Evolutionary conservation across 495 filamentous ascomycete species (phyloP).

Genomic region (Parachaetomium inaequale): DNA sequence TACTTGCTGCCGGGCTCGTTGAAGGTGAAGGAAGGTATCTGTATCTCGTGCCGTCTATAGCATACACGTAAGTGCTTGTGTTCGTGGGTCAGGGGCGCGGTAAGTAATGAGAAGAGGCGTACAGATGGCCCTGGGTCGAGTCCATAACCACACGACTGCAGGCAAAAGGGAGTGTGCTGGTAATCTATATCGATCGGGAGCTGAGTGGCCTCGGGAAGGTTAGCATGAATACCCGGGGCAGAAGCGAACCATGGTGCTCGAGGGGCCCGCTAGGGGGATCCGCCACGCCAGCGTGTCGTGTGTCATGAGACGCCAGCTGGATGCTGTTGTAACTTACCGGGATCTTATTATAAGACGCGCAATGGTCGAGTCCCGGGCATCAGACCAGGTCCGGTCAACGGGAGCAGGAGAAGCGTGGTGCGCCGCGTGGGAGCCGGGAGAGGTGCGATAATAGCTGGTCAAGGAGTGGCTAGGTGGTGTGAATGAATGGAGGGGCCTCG

Average conservation of each 20-base stretch:
- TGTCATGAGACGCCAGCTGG: conserved; percentile 28
- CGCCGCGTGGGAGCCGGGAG: not conserved
- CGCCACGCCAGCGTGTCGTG: conserved; percentile 28
- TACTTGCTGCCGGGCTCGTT: conserved; percentile 38
- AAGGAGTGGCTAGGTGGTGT: conserved; percentile 10
- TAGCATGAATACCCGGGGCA: conserved; percentile 36
- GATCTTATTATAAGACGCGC: conserved; percentile 32
- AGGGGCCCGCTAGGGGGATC: conserved; percentile 25
- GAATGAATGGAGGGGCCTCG: conserved; percentile 12
- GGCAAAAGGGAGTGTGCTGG: conserved; percentile 29
- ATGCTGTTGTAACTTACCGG: conserved; percentile 39
- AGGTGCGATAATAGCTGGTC: not conserved
- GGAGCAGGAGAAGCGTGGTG: not conserved
- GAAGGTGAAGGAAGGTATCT: conserved; percentile 43
- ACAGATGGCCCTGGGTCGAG: conserved; percentile 42
- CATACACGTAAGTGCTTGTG: conserved; percentile 29
- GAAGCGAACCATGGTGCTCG: conserved; percentile 23
- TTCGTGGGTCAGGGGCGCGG: conserved; percentile 24
- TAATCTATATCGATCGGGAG: conserved; percentile 39
- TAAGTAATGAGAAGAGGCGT: conserved; percentile 26
- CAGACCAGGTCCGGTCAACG: conserved; percentile 16
- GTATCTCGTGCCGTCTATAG: conserved; percentile 43
- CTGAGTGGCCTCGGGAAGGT: conserved; percentile 27
- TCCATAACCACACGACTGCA: conserved; percentile 37
- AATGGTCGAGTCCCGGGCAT: conserved; percentile 28